A percentile compares a stretch with the other conserved stretches of the same genome.
These are phyloP conservation scores for Daldinia bambusicola DNA, from an alignment of 495 filamentous ascomycete species.

Conservation along the genomic window DNA sequence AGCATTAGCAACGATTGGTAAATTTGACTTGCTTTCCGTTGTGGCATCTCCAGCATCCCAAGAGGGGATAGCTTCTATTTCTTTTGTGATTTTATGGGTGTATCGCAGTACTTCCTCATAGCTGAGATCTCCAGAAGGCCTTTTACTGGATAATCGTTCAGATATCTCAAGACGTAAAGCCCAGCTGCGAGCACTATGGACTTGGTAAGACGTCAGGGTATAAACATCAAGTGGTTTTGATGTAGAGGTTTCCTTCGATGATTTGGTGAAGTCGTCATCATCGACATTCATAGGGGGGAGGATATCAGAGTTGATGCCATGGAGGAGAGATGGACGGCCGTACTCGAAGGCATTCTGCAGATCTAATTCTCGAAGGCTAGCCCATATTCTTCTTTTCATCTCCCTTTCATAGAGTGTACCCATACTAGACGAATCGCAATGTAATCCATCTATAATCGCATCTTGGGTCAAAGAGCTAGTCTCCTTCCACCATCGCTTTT, in stretches of 20 bases:
- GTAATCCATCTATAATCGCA: slow-evolving; percentile 66
- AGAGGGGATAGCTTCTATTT: slow-evolving; percentile 55
- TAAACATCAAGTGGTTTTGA: slow-evolving; percentile 50
- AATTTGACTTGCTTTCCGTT: slow-evolving; percentile 23
- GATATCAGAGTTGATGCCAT: slow-evolving; percentile 52
- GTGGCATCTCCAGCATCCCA: slow-evolving; percentile 50
- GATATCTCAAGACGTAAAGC: slow-evolving; percentile 56
- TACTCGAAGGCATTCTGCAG: slow-evolving; percentile 68
- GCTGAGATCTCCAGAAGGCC: slow-evolving; percentile 48
- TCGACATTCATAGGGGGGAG: slow-evolving; percentile 56
- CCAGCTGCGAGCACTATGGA: slow-evolving; percentile 53
- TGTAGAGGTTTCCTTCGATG: slow-evolving; percentile 51
- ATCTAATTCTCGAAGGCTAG: slow-evolving; percentile 68
- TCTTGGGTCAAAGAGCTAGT: slow-evolving; percentile 65
- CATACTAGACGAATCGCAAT: slow-evolving; percentile 59
- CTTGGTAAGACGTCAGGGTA: slow-evolving; percentile 56
- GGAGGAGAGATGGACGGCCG: slow-evolving; percentile 63
- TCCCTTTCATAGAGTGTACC: slow-evolving; percentile 67
- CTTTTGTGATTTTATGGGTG: slow-evolving; percentile 57
- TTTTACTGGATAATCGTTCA: slow-evolving; percentile 47
- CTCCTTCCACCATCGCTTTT: slow-evolving; percentile 65
- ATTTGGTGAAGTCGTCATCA: slow-evolving; percentile 57
- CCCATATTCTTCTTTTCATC: slow-evolving; percentile 74
- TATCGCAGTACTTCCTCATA: slow-evolving; percentile 59
- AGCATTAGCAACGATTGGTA: slow-evolving; percentile 54